Evolutionary conservation across 2,329 filamentous ascomycete species (phyloP), one percentile per base, ranked within the genome.

Genomic region (Beauveria sp.): DNA sequence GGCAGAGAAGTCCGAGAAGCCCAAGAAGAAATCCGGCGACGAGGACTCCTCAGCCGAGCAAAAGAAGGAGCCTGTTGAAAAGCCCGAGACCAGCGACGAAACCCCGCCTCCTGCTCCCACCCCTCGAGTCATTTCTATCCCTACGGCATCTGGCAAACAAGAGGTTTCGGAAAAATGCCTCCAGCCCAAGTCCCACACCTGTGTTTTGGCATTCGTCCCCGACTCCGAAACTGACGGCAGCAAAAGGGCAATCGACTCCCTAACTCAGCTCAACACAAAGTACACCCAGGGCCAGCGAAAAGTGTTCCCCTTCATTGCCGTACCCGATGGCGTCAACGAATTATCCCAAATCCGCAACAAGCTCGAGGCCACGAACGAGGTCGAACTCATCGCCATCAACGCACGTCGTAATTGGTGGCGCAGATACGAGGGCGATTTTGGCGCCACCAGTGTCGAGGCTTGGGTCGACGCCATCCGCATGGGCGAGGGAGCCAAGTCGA

Each of bases 401-500:
- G 89, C 85, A 38, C 91, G 93, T 69, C 86, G 92, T 60, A 83
- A 84, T 48, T 99, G 95, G 95, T 96, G 88, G 84, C 88, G 89
- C 69, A 84, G 83, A 62, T 95, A 90, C 72, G 77, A 84, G 53
- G 85, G 82, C 3, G 77, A 83, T 49, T 86, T 86, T 50, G 84
- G 83, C 60, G 71, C 80, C 26, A 79, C 83, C 60, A 83, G 81
- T 28, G 78, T 99, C 34, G 91, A 96, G 76, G 78, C 79, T 64
- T 99, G 93, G 91, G 85, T 99, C 63, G 95, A 99, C 70, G 82
- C 85, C n/a, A 91, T 98, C 65, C 87, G 91, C 43, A 83, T 99
- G 80, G 91, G 93, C 58, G 93, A 98, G 71, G 89, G 91, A 2
- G 77, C 83, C 63, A 97, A 93, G 80, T 82, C 86, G 69, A 90